These are phyloP conservation scores for Pseudozyma pruni DNA, from an alignment of 1,284 basidiomycete species.

Conservation along the genomic window DNA sequence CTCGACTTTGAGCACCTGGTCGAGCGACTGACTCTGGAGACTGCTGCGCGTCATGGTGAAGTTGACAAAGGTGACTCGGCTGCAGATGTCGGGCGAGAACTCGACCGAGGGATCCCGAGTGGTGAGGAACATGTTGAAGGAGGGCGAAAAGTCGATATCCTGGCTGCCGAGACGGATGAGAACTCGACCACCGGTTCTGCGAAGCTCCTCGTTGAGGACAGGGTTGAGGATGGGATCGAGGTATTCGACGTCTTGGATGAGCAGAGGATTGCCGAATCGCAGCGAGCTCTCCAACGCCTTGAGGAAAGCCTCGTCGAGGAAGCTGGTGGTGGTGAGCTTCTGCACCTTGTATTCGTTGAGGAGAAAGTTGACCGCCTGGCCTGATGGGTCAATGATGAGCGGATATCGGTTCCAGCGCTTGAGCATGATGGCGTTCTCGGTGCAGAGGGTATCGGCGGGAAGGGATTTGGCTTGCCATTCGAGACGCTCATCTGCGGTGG, in stretches of 20 bases:
- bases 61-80: slow-evolving; percentile 98
- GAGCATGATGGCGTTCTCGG: slow-evolving; percentile 96
- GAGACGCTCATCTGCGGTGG: slow-evolving; percentile 94
- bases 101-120: slow-evolving; percentile 97
- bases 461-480: slow-evolving; percentile 95
- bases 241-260: slow-evolving; percentile 98
- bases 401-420: slow-evolving; percentile 98
- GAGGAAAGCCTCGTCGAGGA: slow-evolving; percentile 97
- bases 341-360: slow-evolving; percentile 94
- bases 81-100: slow-evolving; percentile 98
- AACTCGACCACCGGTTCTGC: slow-evolving; percentile 87
- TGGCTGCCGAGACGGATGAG: slow-evolving; percentile 97
- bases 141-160: slow-evolving; percentile 98
- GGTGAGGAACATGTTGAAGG: slow-evolving; percentile 95
- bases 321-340: slow-evolving; percentile 97
- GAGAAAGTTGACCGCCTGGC: slow-evolving; percentile 95
- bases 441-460: slow-evolving; percentile 93
- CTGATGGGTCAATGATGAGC: slow-evolving; percentile 96
- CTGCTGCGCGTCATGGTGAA: slow-evolving; percentile 99
- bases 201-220: slow-evolving; percentile 95
- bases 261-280: slow-evolving; percentile 95
- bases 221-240: slow-evolving; percentile 98
- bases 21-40: slow-evolving; percentile 95
- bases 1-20: slow-evolving; percentile 96
- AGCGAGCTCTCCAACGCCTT: slow-evolving; percentile 98